A percentile compares a stretch with the other conserved stretches of the same genome.
phyloP scores from a whole-genome alignment of 2,329 filamentous ascomycete genomes.

The Fusarium heterosporum region DNA sequence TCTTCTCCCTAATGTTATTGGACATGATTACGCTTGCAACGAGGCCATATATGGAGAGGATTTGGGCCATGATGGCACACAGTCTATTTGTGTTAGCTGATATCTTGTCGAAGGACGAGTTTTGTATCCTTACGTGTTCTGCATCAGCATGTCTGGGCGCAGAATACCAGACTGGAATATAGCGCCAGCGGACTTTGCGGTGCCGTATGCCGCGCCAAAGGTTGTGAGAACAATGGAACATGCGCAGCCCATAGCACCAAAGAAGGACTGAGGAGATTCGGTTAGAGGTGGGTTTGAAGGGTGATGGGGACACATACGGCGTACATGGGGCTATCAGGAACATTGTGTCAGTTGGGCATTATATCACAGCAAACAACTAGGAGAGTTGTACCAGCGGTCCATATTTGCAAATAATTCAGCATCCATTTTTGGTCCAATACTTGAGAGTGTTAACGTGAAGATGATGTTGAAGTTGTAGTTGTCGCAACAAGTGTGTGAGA shows the following conservation, averaged over 20 bases:
- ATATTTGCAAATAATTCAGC: slow-evolving; percentile 48
- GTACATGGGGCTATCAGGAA: slow-evolving; percentile 55
- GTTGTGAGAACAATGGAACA: slow-evolving; percentile 65
- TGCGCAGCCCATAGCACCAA: slow-evolving; percentile 56
- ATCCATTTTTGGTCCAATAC: slow-evolving; percentile 47
- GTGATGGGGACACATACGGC: slow-evolving; percentile 52
- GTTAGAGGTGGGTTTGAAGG: background rate
- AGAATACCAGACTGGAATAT: slow-evolving; percentile 59
- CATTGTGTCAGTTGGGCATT: slow-evolving; percentile 7
- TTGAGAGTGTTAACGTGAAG: background rate
- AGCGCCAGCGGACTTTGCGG: slow-evolving; percentile 57
- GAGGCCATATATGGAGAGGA: slow-evolving; percentile 61
- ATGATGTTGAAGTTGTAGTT: background rate
- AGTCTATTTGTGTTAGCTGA: slow-evolving; percentile 46
- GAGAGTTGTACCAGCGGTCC: slow-evolving; percentile 52
- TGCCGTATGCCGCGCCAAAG: slow-evolving; percentile 60
- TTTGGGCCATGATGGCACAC: slow-evolving; percentile 61
- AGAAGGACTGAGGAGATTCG: slow-evolving; percentile 51
- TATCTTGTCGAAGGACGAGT: background rate
- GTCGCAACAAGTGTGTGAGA: background rate
- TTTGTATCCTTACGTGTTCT: slow-evolving; percentile 51
- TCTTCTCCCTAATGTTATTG: slow-evolving; percentile 54
- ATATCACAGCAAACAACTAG: background rate
- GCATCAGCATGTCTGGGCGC: slow-evolving; percentile 59
- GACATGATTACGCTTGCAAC: slow-evolving; percentile 60